phyloP scores from a whole-genome alignment of 225 moss, liverwort and hornwort genomes.

The Polytrichum formosum region DNA sequence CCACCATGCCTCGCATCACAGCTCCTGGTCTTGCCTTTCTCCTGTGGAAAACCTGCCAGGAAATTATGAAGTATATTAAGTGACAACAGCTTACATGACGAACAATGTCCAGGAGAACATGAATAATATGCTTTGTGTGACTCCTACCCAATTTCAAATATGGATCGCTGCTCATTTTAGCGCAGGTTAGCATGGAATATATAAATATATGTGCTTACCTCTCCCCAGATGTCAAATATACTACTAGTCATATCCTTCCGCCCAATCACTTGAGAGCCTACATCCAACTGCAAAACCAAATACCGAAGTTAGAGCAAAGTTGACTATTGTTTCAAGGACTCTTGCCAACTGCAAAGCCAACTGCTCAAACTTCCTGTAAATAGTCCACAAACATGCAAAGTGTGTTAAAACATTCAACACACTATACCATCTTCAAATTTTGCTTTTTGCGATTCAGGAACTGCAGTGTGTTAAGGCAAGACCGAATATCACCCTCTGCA shows the following conservation, averaged over 20 bases:
- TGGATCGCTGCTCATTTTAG: too few relatives aligned
- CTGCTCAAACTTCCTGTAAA: background rate
- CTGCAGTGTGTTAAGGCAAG: slow-evolving; percentile 91
- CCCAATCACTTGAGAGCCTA: slow-evolving; percentile 70
- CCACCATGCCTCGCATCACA: slow-evolving; percentile 40
- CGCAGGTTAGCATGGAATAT: too few relatives aligned
- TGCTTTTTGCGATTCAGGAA: slow-evolving; percentile 87
- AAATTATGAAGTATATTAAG: background rate
- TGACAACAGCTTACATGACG: background rate
- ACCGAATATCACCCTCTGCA: slow-evolving; percentile 95
- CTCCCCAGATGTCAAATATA: slow-evolving; percentile 80
- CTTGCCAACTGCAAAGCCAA: background rate
- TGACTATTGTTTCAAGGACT: background rate
- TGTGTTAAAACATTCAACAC: background rate
- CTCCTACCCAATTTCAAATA: too few relatives aligned
- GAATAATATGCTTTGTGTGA: background rate
- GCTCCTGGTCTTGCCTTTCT: slow-evolving; percentile 41
- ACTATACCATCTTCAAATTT: slow-evolving; percentile 55
- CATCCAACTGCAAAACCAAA: slow-evolving; percentile 58
- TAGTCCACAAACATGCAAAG: background rate
- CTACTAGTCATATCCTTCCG: slow-evolving; percentile 91
- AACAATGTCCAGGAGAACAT: background rate
- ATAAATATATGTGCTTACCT: slow-evolving; percentile 41
- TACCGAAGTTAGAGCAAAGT: background rate
- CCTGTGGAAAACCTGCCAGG: slow-evolving; percentile 69